Conservation (phyloP, 257 asterid genomes). For the Solanum dulcamara region DNA sequence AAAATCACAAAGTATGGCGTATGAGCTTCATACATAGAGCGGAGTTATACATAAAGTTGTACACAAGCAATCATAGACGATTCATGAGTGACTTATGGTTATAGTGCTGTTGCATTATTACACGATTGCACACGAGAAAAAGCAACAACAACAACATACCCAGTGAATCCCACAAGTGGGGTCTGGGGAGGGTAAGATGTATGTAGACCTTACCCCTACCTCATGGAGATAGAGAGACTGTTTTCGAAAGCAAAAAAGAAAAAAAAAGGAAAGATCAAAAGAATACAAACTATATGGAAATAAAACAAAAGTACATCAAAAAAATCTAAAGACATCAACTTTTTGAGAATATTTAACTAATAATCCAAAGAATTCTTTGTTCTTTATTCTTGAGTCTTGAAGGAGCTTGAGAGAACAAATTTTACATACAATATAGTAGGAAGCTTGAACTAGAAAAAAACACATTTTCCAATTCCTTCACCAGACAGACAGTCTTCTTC, state of each 20-base stretch:
- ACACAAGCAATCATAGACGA: not conserved
- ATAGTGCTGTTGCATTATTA: not conserved
- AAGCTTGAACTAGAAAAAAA: constrained; percentile 5
- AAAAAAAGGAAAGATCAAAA: not conserved
- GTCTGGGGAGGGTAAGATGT: too few species aligned
- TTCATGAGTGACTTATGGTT: not conserved
- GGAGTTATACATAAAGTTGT: not conserved
- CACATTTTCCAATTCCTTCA: constrained; percentile 61
- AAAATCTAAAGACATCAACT: not conserved
- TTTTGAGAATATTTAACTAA: not conserved
- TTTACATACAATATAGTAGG: not conserved
- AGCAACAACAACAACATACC: too few species aligned
- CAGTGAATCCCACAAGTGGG: too few species aligned
- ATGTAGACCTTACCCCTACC: too few species aligned
- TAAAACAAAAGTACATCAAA: not conserved
- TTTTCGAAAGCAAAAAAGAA: accelerated
- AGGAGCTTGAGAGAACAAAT: not conserved
- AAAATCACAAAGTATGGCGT: not conserved
- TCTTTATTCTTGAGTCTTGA: not conserved
- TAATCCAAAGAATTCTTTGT: not conserved
- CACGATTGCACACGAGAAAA: not conserved
- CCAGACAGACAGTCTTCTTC: constrained; percentile 48
- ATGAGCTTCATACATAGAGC: not conserved
- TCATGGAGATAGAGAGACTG: too few species aligned
- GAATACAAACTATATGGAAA: not conserved